phyloP scores from a whole-genome alignment of 2,329 filamentous ascomycete species.

The Exophiala sp. region DNA sequence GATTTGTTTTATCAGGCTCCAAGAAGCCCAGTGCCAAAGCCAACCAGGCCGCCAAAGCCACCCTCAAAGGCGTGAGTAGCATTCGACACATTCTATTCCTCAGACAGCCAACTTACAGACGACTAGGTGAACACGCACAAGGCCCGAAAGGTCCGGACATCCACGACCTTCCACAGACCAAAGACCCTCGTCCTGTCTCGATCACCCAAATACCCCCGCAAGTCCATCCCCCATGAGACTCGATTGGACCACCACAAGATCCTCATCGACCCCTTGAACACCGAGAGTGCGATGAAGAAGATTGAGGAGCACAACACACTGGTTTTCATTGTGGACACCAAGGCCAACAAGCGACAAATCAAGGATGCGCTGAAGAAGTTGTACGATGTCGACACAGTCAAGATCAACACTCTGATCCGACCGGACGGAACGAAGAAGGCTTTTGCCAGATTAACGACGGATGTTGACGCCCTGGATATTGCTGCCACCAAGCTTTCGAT shows the following conservation, averaged over 20 bases:
- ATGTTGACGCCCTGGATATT: constrained; percentile 98
- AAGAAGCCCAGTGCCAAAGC: constrained; percentile 71
- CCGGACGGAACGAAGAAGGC: constrained; percentile 99
- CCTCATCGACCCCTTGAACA: constrained; percentile 97
- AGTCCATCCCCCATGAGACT: constrained; percentile 83
- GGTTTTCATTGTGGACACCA: constrained; percentile 93
- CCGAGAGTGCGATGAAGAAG: constrained; percentile 99
- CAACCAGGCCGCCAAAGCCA: constrained; percentile 89
- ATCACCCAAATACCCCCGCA: constrained; percentile 92
- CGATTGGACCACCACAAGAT: constrained; percentile 97
- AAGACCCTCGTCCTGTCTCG: constrained; percentile 94
- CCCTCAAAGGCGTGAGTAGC: constrained; percentile 82
- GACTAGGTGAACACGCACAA: constrained; percentile 71
- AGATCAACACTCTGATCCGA: constrained; percentile 98
- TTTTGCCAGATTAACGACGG: constrained; percentile 88
- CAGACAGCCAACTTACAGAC: constrained; percentile 8
- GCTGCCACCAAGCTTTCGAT: constrained; percentile 98
- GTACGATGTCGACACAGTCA: constrained; percentile 95
- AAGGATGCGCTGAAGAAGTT: constrained; percentile 98
- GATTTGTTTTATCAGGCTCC: constrained; percentile 22
- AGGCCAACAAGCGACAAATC: constrained; percentile 99
- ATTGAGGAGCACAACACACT: constrained; percentile 99
- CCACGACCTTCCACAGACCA: constrained; percentile 93
- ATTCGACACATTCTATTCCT: constrained; percentile 20
- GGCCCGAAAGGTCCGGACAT: constrained; percentile 86